Evolutionary conservation across 2,329 filamentous ascomycete genomes (phyloP), one percentile per base, ranked within the genome.

Genomic region (Beauveria medogensis): DNA sequence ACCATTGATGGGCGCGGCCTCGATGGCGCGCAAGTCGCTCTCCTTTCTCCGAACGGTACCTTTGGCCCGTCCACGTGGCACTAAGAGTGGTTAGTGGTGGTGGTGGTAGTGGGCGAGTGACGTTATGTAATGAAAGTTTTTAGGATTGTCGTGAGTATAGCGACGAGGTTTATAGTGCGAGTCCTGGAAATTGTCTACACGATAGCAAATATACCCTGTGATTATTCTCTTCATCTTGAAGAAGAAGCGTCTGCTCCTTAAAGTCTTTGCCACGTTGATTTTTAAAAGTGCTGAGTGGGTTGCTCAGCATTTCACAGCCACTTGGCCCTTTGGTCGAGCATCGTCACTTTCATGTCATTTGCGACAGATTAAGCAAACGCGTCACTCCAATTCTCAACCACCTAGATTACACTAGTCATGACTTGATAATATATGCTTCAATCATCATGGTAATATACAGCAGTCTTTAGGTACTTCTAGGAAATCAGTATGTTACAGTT

Each of bases 1-100:
- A 64, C 63, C 22, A 57, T 65, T 51, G 65, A 67, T 24, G 65
- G 65, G 3, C 61, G 65, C 16, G 58, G 46, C 20, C 51, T 55
- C 9, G 58, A 55, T 1, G 60, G 12, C 34, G 51, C 54, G 5
- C 47, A 51, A 26, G 40, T 20, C 3, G 18, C 53, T 37, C 46
- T 51, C 10, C 54, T 46, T 7, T 37, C 18, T 7, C 3, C 7
- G 10, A 57, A 53, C 3, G 47, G 54, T 18, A 57, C 50, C 16
- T 61, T 61, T 57, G 60, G 60, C 9, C 60, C 60, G 8, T 9
- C 18, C 5, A 52, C 20, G 22, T 61, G 60, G 60, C 8, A 58
- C 26, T 61, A 53, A 55, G 14, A n/a, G 10, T 20, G 10, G 20
- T 34, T 30, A 18, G 18, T n/a, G 40, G 18, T 43, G 40, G 40